These are phyloP conservation scores for Climacium dendroides DNA, from an alignment of 225 moss, liverwort and hornwort species.

Conservation along the genomic window DNA sequence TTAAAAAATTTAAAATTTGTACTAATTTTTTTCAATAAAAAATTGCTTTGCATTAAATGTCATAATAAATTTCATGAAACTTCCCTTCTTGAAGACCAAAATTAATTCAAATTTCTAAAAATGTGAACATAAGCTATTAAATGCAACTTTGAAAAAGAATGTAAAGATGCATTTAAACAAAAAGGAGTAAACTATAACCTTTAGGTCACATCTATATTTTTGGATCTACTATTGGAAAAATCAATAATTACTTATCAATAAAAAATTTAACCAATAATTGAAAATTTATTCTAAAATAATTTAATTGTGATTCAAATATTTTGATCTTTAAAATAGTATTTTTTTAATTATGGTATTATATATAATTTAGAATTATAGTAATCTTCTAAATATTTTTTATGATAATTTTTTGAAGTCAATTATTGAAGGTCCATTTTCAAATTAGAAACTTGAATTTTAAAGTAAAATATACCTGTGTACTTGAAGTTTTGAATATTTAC, in stretches of 20 bases:
- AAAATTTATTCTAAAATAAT: not conserved
- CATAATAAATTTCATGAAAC: not conserved
- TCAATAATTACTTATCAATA: not conserved
- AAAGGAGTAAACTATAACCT: not conserved
- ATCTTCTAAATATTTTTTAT: not conserved
- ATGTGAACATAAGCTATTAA: not conserved
- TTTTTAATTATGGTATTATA: not conserved
- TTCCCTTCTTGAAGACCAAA: not conserved
- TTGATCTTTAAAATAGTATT: too few relatives aligned
- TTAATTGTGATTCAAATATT: not conserved
- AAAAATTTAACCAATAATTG: not conserved
- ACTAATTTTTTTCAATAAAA: not conserved
- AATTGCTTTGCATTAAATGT: not conserved
- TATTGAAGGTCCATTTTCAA: not conserved
- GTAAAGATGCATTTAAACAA: not conserved
- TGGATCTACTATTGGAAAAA: not conserved
- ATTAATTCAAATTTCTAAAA: not conserved
- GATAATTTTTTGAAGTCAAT: not conserved
- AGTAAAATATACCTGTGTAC: too few relatives aligned
- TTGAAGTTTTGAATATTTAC: too few relatives aligned
- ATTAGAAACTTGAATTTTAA: too few relatives aligned
- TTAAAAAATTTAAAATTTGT: rapidly evolving
- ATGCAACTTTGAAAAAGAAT: not conserved
- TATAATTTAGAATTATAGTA: not conserved
- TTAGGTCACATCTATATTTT: not conserved